Percentiles rank a stretch among this genome's conserved stretches.
phyloP scores from a whole-genome alignment of 2,329 filamentous ascomycete species.

The Xylaria sp. region DNA sequence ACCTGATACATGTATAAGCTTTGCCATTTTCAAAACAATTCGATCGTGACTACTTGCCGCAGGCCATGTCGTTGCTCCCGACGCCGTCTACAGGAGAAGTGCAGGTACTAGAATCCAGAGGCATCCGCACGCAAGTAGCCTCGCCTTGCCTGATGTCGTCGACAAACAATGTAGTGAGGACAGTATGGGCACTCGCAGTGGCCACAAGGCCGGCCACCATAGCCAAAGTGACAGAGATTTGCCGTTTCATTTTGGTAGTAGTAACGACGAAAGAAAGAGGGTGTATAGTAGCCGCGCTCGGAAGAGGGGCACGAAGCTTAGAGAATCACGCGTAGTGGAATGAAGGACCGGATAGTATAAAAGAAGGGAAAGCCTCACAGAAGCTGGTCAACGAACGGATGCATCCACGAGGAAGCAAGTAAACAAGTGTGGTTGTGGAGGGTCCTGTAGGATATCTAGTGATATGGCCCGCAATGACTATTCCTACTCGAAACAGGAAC shows the following conservation, averaged over 20 bases:
- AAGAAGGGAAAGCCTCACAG: conserved; percentile 34
- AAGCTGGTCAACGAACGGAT: conserved; percentile 31
- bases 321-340: conserved; percentile 9
- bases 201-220: conserved; percentile 53
- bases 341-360: conserved; percentile 24
- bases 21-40: conserved; percentile 42
- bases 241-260: conserved; percentile 53
- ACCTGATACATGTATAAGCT: conserved; percentile 51
- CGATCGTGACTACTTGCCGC: conserved; percentile 62
- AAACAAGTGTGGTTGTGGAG: background rate
- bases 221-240: conserved; percentile 47
- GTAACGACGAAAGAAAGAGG: conserved; percentile 3
- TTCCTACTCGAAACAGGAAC: background rate
- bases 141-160: conserved; percentile 74
- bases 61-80: conserved; percentile 73
- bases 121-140: conserved; percentile 77
- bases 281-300: background rate
- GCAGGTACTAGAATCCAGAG: conserved; percentile 60
- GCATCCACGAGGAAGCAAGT: conserved; percentile 14
- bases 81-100: conserved; percentile 70
- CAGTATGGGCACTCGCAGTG: conserved; percentile 65
- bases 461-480: background rate
- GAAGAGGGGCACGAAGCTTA: background rate
- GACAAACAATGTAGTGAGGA: conserved; percentile 72
- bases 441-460: background rate